phyloP scores from a whole-genome alignment of 352 stramenopile genomes.

The Globisporangium takayamanum region DNA sequence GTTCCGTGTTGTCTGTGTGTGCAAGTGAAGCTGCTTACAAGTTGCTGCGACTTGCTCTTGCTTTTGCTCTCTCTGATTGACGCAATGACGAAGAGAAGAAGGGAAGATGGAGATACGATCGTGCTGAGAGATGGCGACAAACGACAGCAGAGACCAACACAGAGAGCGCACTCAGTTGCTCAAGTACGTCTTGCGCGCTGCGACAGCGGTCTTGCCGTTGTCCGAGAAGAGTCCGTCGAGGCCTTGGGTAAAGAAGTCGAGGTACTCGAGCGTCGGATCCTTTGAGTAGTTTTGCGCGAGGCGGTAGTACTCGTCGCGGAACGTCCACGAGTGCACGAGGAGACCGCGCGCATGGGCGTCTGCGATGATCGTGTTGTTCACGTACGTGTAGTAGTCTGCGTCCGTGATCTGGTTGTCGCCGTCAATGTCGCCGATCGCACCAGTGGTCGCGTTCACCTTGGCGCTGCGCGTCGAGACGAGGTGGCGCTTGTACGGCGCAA shows the following conservation, averaged over 20 bases:
- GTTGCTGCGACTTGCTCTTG: too few species aligned
- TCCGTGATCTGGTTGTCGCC: constrained; percentile 54
- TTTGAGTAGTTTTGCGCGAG: constrained; percentile 55
- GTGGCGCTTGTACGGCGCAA: too few species aligned
- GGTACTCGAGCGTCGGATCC: constrained; percentile 56
- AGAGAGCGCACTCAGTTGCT: constrained; percentile 8
- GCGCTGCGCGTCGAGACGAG: constrained; percentile 44
- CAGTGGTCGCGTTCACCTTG: constrained; percentile 32
- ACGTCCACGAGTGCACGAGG: constrained; percentile 55
- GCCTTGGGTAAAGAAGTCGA: constrained; percentile 52
- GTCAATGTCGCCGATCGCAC: constrained; percentile 51
- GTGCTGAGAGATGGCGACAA: too few species aligned
- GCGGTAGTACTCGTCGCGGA: constrained; percentile 60
- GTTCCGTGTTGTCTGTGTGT: too few species aligned
- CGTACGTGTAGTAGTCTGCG: constrained; percentile 47
- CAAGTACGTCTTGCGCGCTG: constrained; percentile 31
- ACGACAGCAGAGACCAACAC: not conserved
- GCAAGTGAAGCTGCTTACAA: too few species aligned
- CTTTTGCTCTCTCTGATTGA: too few species aligned
- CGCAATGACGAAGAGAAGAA: too few species aligned
- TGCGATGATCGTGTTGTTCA: constrained; percentile 32
- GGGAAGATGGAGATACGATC: too few species aligned
- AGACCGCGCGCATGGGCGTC: constrained; percentile 47
- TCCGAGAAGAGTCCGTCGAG: constrained; percentile 60
- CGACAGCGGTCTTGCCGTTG: constrained; percentile 45